Percentiles rank a stretch among this genome's conserved stretches.
These are phyloP conservation scores for Diaporthe sp. DNA, from an alignment of 2,329 filamentous ascomycete genomes.

Conservation along the genomic window DNA sequence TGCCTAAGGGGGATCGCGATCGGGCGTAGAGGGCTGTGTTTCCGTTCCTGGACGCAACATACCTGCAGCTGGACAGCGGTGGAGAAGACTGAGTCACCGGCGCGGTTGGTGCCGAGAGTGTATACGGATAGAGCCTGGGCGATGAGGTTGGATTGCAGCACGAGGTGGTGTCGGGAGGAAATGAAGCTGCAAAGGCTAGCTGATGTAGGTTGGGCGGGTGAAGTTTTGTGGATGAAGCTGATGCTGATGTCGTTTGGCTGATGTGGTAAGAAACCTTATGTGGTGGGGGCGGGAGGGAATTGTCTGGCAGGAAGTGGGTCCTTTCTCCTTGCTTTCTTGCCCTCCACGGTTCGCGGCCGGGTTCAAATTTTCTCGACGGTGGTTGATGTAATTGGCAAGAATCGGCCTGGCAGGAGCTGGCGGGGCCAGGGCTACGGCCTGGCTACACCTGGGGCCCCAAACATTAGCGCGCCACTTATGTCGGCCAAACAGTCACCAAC, in stretches of 20 bases:
- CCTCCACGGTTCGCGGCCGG: neutral
- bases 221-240: constrained; percentile 21
- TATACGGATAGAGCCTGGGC: neutral
- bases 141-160: neutral
- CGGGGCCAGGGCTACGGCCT: neutral
- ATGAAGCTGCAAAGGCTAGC: neutral
- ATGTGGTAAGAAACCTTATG: constrained; percentile 27
- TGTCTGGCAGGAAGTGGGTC: constrained; percentile 23
- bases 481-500: constrained; percentile 23
- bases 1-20: constrained; percentile 26
- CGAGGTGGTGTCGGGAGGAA: constrained; percentile 4
- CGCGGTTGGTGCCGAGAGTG: neutral
- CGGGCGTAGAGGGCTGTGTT: constrained; percentile 24
- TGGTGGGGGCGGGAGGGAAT: constrained; percentile 20
- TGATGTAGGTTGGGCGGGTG: neutral
- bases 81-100: constrained; percentile 26
- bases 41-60: constrained; percentile 19
- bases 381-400: neutral
- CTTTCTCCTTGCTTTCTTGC: neutral
- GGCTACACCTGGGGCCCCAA: constrained; percentile 7
- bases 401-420: neutral
- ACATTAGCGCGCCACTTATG: constrained; percentile 1
- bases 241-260: constrained; percentile 4
- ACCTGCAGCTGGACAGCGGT: constrained; percentile 32
- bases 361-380: constrained; percentile 20